Base-by-base conservation (phyloP, 805 yeast species). In the Priceomyces medius region DNA sequence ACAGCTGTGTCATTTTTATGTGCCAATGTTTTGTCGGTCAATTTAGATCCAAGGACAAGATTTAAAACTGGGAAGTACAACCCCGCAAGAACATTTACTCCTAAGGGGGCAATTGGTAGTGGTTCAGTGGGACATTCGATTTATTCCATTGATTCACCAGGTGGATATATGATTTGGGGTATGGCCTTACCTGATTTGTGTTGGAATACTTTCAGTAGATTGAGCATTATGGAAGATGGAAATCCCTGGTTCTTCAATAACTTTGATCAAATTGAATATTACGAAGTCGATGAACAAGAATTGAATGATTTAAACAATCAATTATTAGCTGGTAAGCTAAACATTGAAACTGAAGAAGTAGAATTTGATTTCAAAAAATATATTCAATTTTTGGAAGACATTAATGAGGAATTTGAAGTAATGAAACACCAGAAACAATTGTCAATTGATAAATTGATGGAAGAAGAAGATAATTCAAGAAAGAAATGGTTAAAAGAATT, bases 121-220 rank as follows among this genome's bases (percentile, higher is more conserved):
- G 99, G 98, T 49, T 98, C 98, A 53, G 88, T 85, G 87, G 91
- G 89, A 76, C 90, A 91, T 97, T 91, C 98, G 71, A 90, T 91
- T 54, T 91, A 91, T 66, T 88, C 98, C 23, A 90, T 91, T 90
- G 93, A 88, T 51, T 88, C 97, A 18, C 99, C 99, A 35, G 99
- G 99, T 68, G 99, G 99, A 23, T 91, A 91, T 67, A 98, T 91
- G 69, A 76, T 91, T 53, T 90, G 89, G 47, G 99, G 98, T 44
- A 80, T 98, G 59, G 93, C 99, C 8, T 81, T 93, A 51, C 98
- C 98, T 41, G 89, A 91, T 54, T n/a, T n/a, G n/a, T n/a, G n/a
- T n/a, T 91, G 99, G 99, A 98, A 91, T 63, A 90, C 88, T 68
- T 76, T 91, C 54, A 76, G 86, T 26, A 71, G 91, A 47, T 93